Evolutionary conservation across 2,329 filamentous ascomycete species (phyloP).

Genomic region (Parasarocladium wereldwijsianum): DNA sequence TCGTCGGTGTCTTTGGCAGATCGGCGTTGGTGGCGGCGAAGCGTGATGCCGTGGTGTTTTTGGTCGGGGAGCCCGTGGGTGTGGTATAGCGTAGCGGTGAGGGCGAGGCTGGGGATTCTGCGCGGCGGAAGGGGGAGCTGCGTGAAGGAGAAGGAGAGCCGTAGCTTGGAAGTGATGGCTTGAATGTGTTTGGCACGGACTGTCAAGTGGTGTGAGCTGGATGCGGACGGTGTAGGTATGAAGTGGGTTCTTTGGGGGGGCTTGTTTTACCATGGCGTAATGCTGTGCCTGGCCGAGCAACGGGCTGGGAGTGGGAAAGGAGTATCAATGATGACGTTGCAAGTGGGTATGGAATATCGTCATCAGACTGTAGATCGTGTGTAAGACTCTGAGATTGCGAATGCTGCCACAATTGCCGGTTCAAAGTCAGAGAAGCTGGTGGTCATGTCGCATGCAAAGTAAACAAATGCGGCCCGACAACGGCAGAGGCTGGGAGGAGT

Average conservation of each 20-base stretch:
- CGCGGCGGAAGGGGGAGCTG: slow-evolving; percentile 47
- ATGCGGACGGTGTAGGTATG: slow-evolving; percentile 9
- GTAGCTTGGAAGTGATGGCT: slow-evolving; percentile 58
- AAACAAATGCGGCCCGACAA: no score
- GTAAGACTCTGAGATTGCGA: no score
- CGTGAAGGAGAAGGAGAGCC: slow-evolving; percentile 42
- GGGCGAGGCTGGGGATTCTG: slow-evolving; percentile 50
- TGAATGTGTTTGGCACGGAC: slow-evolving; percentile 46
- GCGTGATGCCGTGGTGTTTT: slow-evolving; percentile 17
- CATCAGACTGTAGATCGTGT: no score
- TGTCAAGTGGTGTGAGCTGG: slow-evolving; percentile 18
- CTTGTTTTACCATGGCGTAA: slow-evolving; percentile 16
- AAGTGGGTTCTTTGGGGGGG: slow-evolving; percentile 9
- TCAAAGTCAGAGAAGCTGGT: no score
- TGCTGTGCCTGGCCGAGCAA: slow-evolving; percentile 2
- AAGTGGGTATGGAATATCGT: no score
- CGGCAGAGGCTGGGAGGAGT: no score
- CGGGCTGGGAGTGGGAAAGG: background rate
- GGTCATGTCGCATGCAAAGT: no score
- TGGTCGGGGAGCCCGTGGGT: slow-evolving; percentile 46
- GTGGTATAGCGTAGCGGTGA: slow-evolving; percentile 50
- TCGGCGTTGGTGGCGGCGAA: slow-evolving; percentile 18
- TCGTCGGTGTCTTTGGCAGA: slow-evolving; percentile 26
- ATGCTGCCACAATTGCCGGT: no score
- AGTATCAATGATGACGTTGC: background rate